Evolutionary conservation across 2,329 filamentous ascomycete genomes (phyloP), one percentile per base, ranked within the genome.

Genomic region (Ophiostoma australiae): DNA sequence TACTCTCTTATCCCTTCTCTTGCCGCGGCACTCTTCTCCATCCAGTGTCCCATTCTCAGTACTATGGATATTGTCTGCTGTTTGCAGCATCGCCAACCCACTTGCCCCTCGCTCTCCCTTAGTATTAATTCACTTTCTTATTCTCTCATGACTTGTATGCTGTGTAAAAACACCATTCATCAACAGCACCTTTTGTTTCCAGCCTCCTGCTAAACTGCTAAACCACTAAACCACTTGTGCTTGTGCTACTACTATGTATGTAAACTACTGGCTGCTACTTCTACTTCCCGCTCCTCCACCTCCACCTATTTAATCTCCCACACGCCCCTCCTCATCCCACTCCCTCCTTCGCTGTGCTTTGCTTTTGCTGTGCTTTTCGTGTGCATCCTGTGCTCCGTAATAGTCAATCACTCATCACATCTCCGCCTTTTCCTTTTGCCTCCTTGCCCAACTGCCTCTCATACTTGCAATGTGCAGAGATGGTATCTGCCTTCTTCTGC

Each of bases 101-200:
- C 52, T 8, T 27, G 52, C 52, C 52, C 52, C 23, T 58, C 23
- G 52, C 52, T 58, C 52, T 52, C 52, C 52, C 52, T 27, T n/a
- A n/a, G n/a, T n/a, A n/a, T n/a, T n/a, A n/a, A 39, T 8, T 11
- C 37, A 8, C 37, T 39, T 39, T 11, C 37, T 39, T 8, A 17
- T 58, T 27, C 52, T 58, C 52, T 27, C 23, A 23, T 48, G 5
- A 15, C 17, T 20, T 13, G 44, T 58, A 58, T 20, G 20, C 44
- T 48, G 44, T 48, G 52, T 58, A 58, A 58, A 58, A 27, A 27
- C 13, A 10, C 10, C 52, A 27, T 58, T 27, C 52, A 58, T 58
- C n/a, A 58, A 58, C 52, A 58, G n/a, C 52, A 58, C 52, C 52
- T 58, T 58, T 58, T 58, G 52, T 58, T 58, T 58, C 52, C 27